Conservation (phyloP, 768 basidiomycete species). For the Hygrophorus russula region DNA sequence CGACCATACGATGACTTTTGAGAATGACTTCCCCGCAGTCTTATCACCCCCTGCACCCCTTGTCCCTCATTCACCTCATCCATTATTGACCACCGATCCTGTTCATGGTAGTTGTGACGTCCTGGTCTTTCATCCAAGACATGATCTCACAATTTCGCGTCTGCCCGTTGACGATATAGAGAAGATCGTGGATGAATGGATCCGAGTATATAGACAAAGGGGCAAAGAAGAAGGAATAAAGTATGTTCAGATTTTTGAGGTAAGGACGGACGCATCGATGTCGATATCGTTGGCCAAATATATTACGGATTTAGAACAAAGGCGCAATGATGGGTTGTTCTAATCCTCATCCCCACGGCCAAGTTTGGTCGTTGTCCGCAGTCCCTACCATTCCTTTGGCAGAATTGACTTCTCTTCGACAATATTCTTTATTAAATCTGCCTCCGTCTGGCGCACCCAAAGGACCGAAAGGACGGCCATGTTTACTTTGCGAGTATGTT, state of each 20-base stretch:
- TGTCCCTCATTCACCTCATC: constrained; percentile 42
- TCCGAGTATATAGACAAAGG: constrained; percentile 44
- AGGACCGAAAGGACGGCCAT: constrained; percentile 47
- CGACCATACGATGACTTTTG: constrained; percentile 55
- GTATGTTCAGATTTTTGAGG: constrained; percentile 90
- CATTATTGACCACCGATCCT: constrained; percentile 52
- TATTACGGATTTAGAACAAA: constrained; percentile 52
- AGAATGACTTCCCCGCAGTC: constrained; percentile 79
- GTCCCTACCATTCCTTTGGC: constrained; percentile 61
- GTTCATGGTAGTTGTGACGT: constrained; percentile 84
- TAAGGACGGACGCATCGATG: constrained; percentile 15
- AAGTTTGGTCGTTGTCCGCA: constrained; percentile 71
- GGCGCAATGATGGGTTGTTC: constrained; percentile 93
- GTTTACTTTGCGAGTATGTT: constrained; percentile 74
- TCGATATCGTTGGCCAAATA: constrained; percentile 3
- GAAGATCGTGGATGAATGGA: constrained; percentile 65
- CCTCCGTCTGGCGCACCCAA: constrained; percentile 37
- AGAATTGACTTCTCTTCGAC: constrained; percentile 48
- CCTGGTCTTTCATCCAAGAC: constrained; percentile 74
- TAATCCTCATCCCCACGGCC: constrained; percentile 91
- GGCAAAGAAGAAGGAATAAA: constrained; percentile 56
- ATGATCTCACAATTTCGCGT: constrained; percentile 74
- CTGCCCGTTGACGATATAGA: constrained; percentile 48
- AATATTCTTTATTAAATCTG: constrained; percentile 29
- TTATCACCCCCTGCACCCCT: constrained; percentile 50